Percentiles rank a stretch among this genome's conserved stretches.
These are phyloP conservation scores for Rhodotorula graminis DNA, from an alignment of 768 basidiomycete species.

Conservation along the genomic window DNA sequence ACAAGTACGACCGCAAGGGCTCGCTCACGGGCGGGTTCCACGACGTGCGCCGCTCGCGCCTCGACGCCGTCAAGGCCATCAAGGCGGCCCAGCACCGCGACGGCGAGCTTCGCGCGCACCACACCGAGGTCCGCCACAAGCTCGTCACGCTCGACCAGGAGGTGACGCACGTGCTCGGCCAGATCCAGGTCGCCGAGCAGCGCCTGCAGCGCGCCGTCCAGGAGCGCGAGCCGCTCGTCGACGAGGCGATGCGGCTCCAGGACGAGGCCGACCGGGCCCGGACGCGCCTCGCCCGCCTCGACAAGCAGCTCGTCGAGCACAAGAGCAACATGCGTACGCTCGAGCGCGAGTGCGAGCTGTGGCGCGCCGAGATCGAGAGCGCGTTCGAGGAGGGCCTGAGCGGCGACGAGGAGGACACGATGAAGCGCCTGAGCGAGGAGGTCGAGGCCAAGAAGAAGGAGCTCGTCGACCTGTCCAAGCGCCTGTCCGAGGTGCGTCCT, in stretches of 20 bases:
- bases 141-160: conserved; percentile 75
- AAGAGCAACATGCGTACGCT: conserved; percentile 65
- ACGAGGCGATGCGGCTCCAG: conserved; percentile 58
- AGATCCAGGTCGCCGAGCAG: conserved; percentile 63
- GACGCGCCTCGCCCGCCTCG: conserved; percentile 60
- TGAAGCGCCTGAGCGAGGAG: conserved; percentile 66
- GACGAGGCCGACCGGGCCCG: conserved; percentile 67
- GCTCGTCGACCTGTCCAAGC: conserved; percentile 63
- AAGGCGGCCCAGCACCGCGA: conserved; percentile 69
- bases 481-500: conserved; percentile 62
- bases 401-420: conserved; percentile 62
- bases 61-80: conserved; percentile 77
- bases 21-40: conserved; percentile 94
- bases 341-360: conserved; percentile 60
- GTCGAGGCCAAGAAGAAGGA: conserved; percentile 69
- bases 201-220: conserved; percentile 56
- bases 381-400: conserved; percentile 65
- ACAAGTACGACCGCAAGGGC: conserved; percentile 94
- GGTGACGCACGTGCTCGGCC: conserved; percentile 69
- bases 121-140: conserved; percentile 67
- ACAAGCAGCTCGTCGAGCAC: conserved; percentile 65
- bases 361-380: conserved; percentile 61
- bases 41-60: conserved; percentile 79
- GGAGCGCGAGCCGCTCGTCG: conserved; percentile 61
- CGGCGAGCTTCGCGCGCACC: conserved; percentile 60